These are phyloP conservation scores for Plasmodium coatneyi DNA, from an alignment of 169 alveolate genomes.

Conservation along the genomic window DNA sequence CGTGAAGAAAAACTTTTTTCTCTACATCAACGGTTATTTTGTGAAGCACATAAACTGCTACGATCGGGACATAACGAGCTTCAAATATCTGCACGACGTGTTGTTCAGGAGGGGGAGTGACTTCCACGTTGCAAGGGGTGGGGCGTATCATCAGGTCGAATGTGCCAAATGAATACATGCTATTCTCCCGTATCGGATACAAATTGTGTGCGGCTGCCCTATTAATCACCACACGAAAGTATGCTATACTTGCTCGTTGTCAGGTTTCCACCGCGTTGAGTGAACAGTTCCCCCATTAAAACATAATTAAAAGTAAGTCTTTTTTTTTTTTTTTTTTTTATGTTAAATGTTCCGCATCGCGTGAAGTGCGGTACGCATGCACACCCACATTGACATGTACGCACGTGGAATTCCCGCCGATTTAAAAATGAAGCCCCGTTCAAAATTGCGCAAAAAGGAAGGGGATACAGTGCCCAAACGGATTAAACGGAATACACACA, in stretches of 20 bases:
- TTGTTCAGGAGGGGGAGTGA: constrained; percentile 35
- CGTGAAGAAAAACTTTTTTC: constrained; percentile 54
- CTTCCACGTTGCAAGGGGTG: not conserved
- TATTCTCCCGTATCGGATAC: not conserved
- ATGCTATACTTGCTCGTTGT: not conserved
- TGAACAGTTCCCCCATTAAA: not conserved
- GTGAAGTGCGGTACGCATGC: not conserved
- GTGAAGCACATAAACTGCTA: constrained; percentile 67
- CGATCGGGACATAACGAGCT: constrained; percentile 37
- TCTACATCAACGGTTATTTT: constrained; percentile 53
- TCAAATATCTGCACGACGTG: constrained; percentile 42
- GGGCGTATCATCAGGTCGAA: not conserved
- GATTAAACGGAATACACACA: not conserved
- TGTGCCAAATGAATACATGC: not conserved
- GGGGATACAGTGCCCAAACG: not conserved
- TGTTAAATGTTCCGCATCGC: not conserved
- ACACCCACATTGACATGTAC: not conserved
- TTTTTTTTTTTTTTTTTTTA: not conserved
- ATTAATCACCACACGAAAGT: not conserved
- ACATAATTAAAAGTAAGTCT: not conserved
- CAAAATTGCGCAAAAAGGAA: not conserved
- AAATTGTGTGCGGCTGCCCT: not conserved
- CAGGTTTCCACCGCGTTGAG: not conserved
- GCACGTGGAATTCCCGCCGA: not conserved
- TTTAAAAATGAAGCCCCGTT: not conserved